Conservation (phyloP, 768 basidiomycete genomes). For the Lepiota brunneoincarnata region DNA sequence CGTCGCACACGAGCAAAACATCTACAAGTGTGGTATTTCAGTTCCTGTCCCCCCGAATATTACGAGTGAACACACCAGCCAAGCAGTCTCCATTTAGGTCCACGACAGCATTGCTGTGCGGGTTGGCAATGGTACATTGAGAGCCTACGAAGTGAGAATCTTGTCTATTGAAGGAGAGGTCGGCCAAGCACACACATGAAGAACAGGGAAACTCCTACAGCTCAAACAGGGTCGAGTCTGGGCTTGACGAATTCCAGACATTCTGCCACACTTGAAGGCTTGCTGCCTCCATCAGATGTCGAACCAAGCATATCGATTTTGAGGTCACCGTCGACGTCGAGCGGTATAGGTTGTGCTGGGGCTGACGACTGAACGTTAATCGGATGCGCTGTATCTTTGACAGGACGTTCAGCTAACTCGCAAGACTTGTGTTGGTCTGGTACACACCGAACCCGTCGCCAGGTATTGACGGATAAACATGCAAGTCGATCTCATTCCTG, state of each 20-base stretch:
- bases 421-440: not conserved
- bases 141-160: slow-evolving; percentile 58
- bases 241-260: slow-evolving; percentile 61
- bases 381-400: slow-evolving; percentile 38
- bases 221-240: slow-evolving; percentile 54
- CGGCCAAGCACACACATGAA: not conserved
- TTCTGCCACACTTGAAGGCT: slow-evolving; percentile 79
- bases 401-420: not conserved
- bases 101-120: slow-evolving; percentile 92
- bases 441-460: slow-evolving; percentile 65
- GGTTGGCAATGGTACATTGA: slow-evolving; percentile 77
- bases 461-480: slow-evolving; percentile 64
- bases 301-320: slow-evolving; percentile 84
- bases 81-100: slow-evolving; percentile 96
- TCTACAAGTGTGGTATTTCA: slow-evolving; percentile 42
- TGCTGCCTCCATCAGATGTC: slow-evolving; percentile 34
- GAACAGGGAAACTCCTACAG: slow-evolving; percentile 47
- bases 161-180: slow-evolving; percentile 32
- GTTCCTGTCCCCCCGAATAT: not conserved
- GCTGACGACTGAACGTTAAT: slow-evolving; percentile 62
- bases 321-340: slow-evolving; percentile 88
- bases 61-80: slow-evolving; percentile 54
- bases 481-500: slow-evolving; percentile 56
- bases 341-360: slow-evolving; percentile 75
- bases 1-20: slow-evolving; percentile 84